Conservation (phyloP, 106 monocot species). For the Posidonia australis region DNA sequence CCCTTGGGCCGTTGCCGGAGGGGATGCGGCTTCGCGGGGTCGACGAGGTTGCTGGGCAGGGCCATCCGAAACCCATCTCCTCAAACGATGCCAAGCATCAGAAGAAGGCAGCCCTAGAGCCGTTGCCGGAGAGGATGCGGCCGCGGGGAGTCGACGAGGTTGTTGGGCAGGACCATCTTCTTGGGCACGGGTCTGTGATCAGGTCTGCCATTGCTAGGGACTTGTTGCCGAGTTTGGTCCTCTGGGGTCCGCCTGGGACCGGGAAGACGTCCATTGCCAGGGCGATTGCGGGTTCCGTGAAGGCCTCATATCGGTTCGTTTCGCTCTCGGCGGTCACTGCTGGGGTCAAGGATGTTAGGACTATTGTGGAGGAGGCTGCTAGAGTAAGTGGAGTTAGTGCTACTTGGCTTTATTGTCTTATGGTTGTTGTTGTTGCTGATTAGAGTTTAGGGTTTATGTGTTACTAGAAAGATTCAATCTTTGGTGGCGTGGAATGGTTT, state of each 20-base stretch:
- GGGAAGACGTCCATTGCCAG: slow-evolving; percentile 80
- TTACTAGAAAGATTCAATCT: no score
- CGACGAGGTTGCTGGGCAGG: slow-evolving; percentile 45
- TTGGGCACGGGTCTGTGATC: slow-evolving; percentile 36
- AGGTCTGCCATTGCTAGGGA: slow-evolving; percentile 21
- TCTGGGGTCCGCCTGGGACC: slow-evolving; percentile 81
- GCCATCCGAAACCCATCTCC: slow-evolving; percentile 16
- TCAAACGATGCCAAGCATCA: slow-evolving; percentile 10
- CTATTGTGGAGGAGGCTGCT: slow-evolving; percentile 26
- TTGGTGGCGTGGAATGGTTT: no score
- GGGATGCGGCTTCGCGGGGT: slow-evolving; percentile 54
- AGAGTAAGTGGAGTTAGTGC: background rate
- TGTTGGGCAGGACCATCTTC: slow-evolving; percentile 65
- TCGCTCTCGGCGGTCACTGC: slow-evolving; percentile 67
- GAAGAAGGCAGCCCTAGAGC: slow-evolving; percentile 1
- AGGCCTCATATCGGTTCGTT: slow-evolving; percentile 35
- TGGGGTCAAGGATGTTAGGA: slow-evolving; percentile 49
- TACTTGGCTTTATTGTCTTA: background rate
- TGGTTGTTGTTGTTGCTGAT: background rate
- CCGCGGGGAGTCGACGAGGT: slow-evolving; percentile 38
- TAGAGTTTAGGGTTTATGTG: background rate
- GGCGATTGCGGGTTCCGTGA: slow-evolving; percentile 29
- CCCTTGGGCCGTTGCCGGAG: slow-evolving; percentile 39
- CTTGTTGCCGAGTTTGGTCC: slow-evolving; percentile 47
- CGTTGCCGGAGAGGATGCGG: slow-evolving; percentile 71